phyloP scores from a whole-genome alignment of 768 basidiomycete species.

The Tylopilus balloui region DNA sequence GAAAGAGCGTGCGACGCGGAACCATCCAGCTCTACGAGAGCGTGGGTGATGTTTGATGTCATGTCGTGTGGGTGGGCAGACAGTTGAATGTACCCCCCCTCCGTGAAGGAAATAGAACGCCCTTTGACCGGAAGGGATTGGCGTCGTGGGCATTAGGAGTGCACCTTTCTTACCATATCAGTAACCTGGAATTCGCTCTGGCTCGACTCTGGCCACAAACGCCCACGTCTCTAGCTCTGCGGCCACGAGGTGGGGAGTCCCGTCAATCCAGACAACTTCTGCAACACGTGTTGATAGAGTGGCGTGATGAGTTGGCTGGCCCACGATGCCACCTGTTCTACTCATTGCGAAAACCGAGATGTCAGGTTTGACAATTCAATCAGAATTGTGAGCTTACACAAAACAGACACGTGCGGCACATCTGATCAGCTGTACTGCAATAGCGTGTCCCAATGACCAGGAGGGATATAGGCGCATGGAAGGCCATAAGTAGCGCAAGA shows the following conservation, averaged over 20 bases:
- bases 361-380: not conserved
- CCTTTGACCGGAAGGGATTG: conserved; percentile 48
- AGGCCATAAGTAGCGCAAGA: conserved; percentile 32
- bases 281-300: conserved; percentile 7
- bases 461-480: conserved; percentile 41
- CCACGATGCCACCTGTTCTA: conserved; percentile 7
- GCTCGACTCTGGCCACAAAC: conserved; percentile 34
- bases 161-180: conserved; percentile 46
- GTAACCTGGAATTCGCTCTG: conserved; percentile 51
- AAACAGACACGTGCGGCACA: conserved; percentile 16
- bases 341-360: not conserved
- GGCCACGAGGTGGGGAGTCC: conserved; percentile 27
- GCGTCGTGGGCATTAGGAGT: conserved; percentile 29
- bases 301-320: conserved; percentile 10
- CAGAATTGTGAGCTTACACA: conserved; percentile 14
- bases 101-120: conserved; percentile 63
- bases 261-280: conserved; percentile 33
- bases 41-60: conserved; percentile 42
- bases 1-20: conserved; percentile 49
- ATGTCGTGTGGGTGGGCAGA: conserved; percentile 55
- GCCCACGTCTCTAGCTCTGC: conserved; percentile 29
- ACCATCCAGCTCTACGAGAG: conserved; percentile 43
- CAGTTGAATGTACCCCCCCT: conserved; percentile 49
- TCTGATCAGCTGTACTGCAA: conserved; percentile 36
- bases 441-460: conserved; percentile 41